These are phyloP conservation scores for Zea luxurians DNA, from an alignment of 176 grass and related monocot genomes.

Conservation along the genomic window DNA sequence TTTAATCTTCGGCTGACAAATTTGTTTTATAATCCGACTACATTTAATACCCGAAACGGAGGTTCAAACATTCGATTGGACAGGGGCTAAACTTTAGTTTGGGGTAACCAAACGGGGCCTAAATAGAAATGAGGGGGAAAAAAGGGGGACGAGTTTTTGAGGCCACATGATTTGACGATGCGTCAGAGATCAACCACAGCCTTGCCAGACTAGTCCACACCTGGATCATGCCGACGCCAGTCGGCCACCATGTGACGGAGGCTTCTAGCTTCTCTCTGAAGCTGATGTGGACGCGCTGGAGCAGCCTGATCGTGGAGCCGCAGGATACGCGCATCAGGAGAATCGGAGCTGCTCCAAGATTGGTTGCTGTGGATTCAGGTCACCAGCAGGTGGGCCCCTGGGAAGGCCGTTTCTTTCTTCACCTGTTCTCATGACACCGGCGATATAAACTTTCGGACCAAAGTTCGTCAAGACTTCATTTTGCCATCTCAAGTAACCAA, in stretches of 20 bases:
- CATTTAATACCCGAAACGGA: too few species aligned
- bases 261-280: not conserved
- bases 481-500: too few species aligned
- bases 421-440: too few species aligned
- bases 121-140: not conserved
- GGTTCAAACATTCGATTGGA: too few species aligned
- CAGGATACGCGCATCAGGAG: constrained; percentile 24
- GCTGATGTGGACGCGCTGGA: constrained; percentile 36
- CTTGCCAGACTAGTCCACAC: constrained; percentile 23
- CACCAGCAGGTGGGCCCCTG: not conserved
- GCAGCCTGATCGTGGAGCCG: constrained; percentile 26
- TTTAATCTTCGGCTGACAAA: too few species aligned
- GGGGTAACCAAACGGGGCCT: too few species aligned
- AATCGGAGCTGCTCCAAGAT: not conserved
- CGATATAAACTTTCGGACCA: too few species aligned
- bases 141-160: not conserved
- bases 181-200: not conserved
- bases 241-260: not conserved
- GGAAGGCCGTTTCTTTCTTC: too few species aligned
- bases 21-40: too few species aligned
- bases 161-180: not conserved
- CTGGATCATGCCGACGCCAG: not conserved
- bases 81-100: too few species aligned
- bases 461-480: too few species aligned
- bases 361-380: constrained; percentile 8